phyloP scores from a whole-genome alignment of 306 rosid species.

The Vicia faba region DNA sequence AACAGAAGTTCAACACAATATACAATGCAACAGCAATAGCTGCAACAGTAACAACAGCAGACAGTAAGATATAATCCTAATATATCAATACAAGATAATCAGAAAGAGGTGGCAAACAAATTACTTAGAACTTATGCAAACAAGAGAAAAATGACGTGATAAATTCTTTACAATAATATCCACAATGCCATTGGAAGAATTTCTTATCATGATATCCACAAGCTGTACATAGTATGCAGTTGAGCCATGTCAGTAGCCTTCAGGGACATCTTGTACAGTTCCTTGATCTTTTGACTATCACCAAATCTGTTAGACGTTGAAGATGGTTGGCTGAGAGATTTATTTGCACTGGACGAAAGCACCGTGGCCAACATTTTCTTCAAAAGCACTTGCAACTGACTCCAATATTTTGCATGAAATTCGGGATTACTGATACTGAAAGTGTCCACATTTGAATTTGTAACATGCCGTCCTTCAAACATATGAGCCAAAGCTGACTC shows the following conservation, averaged over 20 bases:
- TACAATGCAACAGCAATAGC: neutral
- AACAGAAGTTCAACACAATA: neutral
- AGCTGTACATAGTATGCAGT: conserved; percentile 59
- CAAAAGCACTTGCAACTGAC: conserved; percentile 77
- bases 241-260: conserved; percentile 58
- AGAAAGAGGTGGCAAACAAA: conserved; percentile 8
- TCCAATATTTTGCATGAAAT: conserved; percentile 75
- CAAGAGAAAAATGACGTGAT: conserved; percentile 6
- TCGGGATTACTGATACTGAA: conserved; percentile 51
- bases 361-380: conserved; percentile 73
- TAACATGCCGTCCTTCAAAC: conserved; percentile 83
- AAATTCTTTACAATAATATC: conserved; percentile 43
- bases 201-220: conserved; percentile 63
- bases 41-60: neutral
- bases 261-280: conserved; percentile 79
- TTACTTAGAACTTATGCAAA: conserved; percentile 3
- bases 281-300: conserved; percentile 74
- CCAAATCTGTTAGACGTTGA: conserved; percentile 50
- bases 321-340: conserved; percentile 50
- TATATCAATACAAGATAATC: conserved; percentile 12
- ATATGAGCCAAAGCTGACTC: conserved; percentile 75
- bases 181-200: conserved; percentile 51
- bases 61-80: neutral
- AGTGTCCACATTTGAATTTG: conserved; percentile 51
- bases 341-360: conserved; percentile 56